Evolutionary conservation across 129 eudicot genomes (phyloP).

Genomic region (Tagetes patula): DNA sequence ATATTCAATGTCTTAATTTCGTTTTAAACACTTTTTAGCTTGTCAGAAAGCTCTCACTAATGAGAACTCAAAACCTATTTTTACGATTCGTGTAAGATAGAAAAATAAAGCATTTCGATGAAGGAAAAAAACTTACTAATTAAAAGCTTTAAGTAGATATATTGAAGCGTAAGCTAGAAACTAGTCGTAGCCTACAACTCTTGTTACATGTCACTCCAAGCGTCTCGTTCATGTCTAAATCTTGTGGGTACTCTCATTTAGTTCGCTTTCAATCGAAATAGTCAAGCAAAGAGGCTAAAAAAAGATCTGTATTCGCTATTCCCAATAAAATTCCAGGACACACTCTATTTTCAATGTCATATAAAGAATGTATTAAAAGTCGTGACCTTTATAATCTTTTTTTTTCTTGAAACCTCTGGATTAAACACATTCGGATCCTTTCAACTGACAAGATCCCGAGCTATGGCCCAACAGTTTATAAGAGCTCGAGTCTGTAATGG

Average conservation of each 20-base stretch:
- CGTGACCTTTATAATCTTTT: slow-evolving; percentile 30
- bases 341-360: slow-evolving; percentile 21
- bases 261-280: slow-evolving; percentile 39
- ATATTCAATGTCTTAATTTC: too few species aligned
- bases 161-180: slow-evolving; percentile 15
- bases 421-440: slow-evolving; percentile 30
- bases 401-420: slow-evolving; percentile 32
- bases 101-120: too few species aligned
- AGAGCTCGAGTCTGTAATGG: slow-evolving; percentile 34
- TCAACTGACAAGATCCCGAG: slow-evolving; percentile 35
- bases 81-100: too few species aligned
- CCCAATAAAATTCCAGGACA: slow-evolving; percentile 34
- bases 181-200: slow-evolving; percentile 12
- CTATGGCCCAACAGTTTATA: slow-evolving; percentile 39
- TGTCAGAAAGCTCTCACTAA: too few species aligned
- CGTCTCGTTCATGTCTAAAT: slow-evolving; percentile 33
- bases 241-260: slow-evolving; percentile 18
- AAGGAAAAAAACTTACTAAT: too few species aligned
- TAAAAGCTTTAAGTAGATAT: background rate
- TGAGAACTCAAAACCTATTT: too few species aligned
- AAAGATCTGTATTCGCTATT: slow-evolving; percentile 37
- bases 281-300: slow-evolving; percentile 37
- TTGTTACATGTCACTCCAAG: slow-evolving; percentile 33
- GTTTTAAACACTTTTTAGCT: too few species aligned
- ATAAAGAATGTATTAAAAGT: slow-evolving; percentile 27